phyloP scores from a whole-genome alignment of 495 filamentous ascomycete genomes.

The Penicillium ochrochloron region DNA sequence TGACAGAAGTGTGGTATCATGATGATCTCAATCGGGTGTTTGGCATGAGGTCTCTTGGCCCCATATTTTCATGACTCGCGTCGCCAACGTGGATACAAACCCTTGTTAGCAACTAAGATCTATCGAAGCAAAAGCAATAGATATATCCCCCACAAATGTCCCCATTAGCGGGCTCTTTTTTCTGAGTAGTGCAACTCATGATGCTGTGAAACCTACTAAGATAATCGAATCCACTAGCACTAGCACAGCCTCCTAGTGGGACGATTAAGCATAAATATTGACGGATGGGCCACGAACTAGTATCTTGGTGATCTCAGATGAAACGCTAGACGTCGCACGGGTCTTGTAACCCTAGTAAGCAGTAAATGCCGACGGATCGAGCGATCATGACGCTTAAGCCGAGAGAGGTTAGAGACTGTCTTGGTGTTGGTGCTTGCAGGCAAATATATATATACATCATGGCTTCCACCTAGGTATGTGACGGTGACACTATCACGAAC shows the following conservation, averaged over 20 bases:
- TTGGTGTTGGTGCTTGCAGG: not conserved
- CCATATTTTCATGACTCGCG: not conserved
- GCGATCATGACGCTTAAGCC: not conserved
- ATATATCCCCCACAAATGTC: not conserved
- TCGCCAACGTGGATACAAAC: not conserved
- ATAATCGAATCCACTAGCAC: slow-evolving; percentile 6
- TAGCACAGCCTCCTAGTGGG: slow-evolving; percentile 23
- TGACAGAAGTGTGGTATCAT: not conserved
- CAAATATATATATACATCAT: slow-evolving; percentile 5
- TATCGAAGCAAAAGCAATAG: not conserved
- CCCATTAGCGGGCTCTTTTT: slow-evolving; percentile 1
- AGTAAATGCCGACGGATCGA: not conserved
- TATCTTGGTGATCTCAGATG: slow-evolving; percentile 15
- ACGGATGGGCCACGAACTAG: slow-evolving; percentile 20
- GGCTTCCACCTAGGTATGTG: not conserved
- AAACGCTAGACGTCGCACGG: slow-evolving; percentile 17
- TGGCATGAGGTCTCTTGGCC: not conserved
- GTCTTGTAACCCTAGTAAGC: not conserved
- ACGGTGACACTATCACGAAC: too few relatives aligned
- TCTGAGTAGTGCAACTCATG: not conserved
- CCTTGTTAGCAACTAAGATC: slow-evolving; percentile 1
- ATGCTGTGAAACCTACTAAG: slow-evolving; percentile 14
- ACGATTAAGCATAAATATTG: slow-evolving; percentile 31
- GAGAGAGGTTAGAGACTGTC: slow-evolving; percentile 1
- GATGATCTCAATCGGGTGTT: not conserved